phyloP scores from a whole-genome alignment of 352 stramenopile species.

The Globisporangium barbulae region DNA sequence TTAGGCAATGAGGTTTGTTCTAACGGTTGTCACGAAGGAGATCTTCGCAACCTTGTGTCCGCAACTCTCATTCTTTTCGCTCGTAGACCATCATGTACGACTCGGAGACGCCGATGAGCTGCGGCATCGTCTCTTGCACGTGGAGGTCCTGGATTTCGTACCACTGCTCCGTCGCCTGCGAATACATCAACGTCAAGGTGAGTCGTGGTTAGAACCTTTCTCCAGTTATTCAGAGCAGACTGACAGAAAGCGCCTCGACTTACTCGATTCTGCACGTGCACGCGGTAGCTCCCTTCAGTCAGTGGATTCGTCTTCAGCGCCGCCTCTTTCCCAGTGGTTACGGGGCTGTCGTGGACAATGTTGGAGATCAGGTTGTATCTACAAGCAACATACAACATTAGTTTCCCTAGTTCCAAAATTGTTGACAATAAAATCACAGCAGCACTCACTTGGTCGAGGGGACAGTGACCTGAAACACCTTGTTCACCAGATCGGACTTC shows the following conservation, averaged over 20 bases:
- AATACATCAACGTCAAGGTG: neutral
- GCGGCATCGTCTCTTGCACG: conserved; percentile 96
- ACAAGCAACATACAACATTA: conserved; percentile 4
- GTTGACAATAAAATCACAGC: neutral
- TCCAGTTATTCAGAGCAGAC: neutral
- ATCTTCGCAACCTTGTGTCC: neutral
- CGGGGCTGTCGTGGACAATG: conserved; percentile 95
- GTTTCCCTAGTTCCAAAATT: neutral
- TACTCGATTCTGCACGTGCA: conserved; percentile 94
- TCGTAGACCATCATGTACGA: conserved; percentile 92
- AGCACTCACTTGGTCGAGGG: conserved; percentile 63
- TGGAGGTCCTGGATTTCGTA: conserved; percentile 99
- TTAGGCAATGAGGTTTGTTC: neutral
- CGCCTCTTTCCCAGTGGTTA: conserved; percentile 90
- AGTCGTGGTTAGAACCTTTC: neutral
- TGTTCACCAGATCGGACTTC: conserved; percentile 72
- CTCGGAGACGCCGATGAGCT: conserved; percentile 97
- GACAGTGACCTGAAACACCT: conserved; percentile 42
- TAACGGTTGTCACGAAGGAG: neutral
- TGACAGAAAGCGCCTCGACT: neutral
- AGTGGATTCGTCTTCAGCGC: conserved; percentile 89
- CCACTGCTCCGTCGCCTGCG: conserved; percentile 93
- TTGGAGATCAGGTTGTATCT: conserved; percentile 99
- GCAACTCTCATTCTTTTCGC: conserved; percentile 50
- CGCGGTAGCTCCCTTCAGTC: conserved; percentile 95